Conservation (phyloP, 495 filamentous ascomycete species). For the Bombardia bombarda region DNA sequence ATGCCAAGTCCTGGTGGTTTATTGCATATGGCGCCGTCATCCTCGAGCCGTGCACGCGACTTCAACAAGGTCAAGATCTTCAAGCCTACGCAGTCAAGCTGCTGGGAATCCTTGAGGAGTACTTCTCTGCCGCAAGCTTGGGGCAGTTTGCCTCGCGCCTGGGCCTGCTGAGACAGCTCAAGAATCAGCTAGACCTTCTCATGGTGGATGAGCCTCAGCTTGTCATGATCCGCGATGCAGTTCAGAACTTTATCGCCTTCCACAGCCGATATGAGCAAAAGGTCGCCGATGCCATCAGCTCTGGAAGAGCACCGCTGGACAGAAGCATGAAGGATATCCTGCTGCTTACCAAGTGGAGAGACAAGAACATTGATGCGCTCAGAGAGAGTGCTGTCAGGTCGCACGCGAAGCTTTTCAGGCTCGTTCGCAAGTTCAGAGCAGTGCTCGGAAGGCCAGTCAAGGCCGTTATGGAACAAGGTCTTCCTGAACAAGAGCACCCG, state of each 20-base stretch:
- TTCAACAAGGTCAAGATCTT: constrained; percentile 49
- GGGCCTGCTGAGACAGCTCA: constrained; percentile 63
- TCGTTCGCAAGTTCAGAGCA: constrained; percentile 79
- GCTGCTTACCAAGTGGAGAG: constrained; percentile 88
- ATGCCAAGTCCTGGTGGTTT: constrained; percentile 92
- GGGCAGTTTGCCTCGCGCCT: constrained; percentile 75
- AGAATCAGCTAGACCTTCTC: constrained; percentile 52
- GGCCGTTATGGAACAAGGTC: constrained; percentile 52
- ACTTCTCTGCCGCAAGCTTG: constrained; percentile 63
- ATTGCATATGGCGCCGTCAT: constrained; percentile 85
- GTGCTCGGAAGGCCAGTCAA: constrained; percentile 66
- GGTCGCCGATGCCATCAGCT: constrained; percentile 52
- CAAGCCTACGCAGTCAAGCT: constrained; percentile 56
- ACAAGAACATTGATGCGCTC: constrained; percentile 84
- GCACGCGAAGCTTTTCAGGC: constrained; percentile 83
- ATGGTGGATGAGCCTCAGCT: constrained; percentile 47
- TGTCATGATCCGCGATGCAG: constrained; percentile 43
- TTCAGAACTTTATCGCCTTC: constrained; percentile 70
- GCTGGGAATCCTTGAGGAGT: constrained; percentile 61
- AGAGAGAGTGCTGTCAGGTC: constrained; percentile 82
- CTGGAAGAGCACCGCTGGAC: constrained; percentile 60
- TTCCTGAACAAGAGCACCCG: constrained; percentile 44
- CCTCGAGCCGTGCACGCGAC: constrained; percentile 57
- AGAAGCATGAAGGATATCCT: constrained; percentile 84
- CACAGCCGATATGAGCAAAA: constrained; percentile 59